Conservation (phyloP, 352 stramenopile species). For the Aphanomyces cochlioides region DNA sequence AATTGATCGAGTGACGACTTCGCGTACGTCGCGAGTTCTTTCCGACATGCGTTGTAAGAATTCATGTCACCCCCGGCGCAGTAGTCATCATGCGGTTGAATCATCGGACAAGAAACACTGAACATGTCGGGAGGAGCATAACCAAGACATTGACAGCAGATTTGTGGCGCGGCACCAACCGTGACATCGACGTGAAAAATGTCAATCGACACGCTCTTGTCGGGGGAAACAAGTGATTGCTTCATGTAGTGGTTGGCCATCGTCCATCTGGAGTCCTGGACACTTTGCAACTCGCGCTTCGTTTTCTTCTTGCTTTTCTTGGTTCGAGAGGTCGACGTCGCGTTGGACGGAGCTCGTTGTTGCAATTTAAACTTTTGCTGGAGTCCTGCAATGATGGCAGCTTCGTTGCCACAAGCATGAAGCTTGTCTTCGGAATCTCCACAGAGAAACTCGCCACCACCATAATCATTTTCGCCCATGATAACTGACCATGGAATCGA, state of each 20-base stretch:
- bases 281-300: neutral
- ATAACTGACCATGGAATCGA: conserved; percentile 60
- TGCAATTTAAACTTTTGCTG: neutral
- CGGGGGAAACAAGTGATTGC: neutral
- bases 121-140: neutral
- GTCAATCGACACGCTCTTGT: conserved; percentile 1
- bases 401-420: neutral
- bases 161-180: neutral
- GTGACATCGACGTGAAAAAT: conserved; percentile 12
- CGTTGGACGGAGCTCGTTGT: neutral
- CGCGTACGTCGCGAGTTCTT: neutral
- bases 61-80: conserved; percentile 5
- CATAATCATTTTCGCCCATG: conserved; percentile 83
- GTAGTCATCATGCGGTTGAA: neutral
- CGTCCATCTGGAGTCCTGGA: neutral
- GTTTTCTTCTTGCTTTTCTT: neutral
- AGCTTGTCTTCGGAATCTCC: conserved; percentile 29
- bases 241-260: conserved; percentile 10
- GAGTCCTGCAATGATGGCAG: neutral
- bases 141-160: conserved; percentile 16
- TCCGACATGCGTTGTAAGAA: conserved; percentile 9
- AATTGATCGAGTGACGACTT: neutral
- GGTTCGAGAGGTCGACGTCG: neutral
- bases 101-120: neutral
- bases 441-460: conserved; percentile 69